These are phyloP conservation scores for Cryomyces antarcticus DNA, from an alignment of 495 filamentous ascomycete species.

Conservation along the genomic window DNA sequence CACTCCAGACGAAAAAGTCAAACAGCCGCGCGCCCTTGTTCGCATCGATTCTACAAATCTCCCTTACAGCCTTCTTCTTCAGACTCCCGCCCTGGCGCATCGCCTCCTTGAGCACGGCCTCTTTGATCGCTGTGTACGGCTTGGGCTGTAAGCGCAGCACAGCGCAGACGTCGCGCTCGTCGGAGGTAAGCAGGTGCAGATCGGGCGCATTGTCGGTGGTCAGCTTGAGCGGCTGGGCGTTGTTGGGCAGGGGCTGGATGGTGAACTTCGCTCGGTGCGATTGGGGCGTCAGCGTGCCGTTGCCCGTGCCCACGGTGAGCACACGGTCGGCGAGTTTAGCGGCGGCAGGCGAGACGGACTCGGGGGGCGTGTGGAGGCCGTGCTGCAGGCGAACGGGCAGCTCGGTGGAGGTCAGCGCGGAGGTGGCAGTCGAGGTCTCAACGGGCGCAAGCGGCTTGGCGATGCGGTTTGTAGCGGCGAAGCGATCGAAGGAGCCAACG, in stretches of 20 bases:
- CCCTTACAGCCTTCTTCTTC: conserved; percentile 77
- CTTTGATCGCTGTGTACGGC: conserved; percentile 86
- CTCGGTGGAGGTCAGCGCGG: conserved; percentile 55
- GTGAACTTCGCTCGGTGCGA: conserved; percentile 10
- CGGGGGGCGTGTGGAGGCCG: conserved; percentile 32
- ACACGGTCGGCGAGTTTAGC: conserved; percentile 7
- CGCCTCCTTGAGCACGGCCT: conserved; percentile 67
- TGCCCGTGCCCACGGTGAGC: conserved; percentile 4
- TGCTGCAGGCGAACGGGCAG: conserved; percentile 22
- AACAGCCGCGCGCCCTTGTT: conserved; percentile 54
- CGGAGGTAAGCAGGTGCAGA: conserved; percentile 63
- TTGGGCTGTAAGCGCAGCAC: conserved; percentile 70
- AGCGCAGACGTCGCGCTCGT: conserved; percentile 72
- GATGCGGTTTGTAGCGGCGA: conserved; percentile 29
- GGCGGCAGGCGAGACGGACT: conserved; percentile 20
- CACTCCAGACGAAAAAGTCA: conserved; percentile 83
- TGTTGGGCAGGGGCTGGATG: conserved; percentile 23
- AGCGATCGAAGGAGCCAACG: conserved; percentile 55
- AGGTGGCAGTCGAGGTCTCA: conserved; percentile 51
- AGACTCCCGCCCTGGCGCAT: conserved; percentile 67
- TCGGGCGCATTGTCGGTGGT: conserved; percentile 62
- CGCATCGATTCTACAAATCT: conserved; percentile 46
- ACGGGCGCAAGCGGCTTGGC: conserved; percentile 39
- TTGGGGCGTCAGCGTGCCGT: conserved; percentile 8
- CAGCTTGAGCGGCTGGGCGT: conserved; percentile 42